Percentiles rank a stretch among this genome's conserved stretches.
Evolutionary conservation across 78 protist genomes (phyloP).

Genomic region (Tieghemostelium lacteum): DNA sequence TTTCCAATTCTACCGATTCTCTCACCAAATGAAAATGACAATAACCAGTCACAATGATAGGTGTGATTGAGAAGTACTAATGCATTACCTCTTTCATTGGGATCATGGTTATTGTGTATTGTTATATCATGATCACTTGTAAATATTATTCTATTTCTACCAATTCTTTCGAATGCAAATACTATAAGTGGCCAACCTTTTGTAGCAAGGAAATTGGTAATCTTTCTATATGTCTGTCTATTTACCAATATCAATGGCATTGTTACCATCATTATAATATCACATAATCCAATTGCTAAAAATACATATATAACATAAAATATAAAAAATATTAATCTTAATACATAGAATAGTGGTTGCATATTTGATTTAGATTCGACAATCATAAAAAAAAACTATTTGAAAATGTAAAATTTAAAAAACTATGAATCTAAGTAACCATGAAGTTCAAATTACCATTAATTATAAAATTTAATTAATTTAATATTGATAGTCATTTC

Average conservation of each 20-base stretch:
- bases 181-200: constrained; percentile 72
- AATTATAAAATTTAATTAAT: no score
- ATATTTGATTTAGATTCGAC: no score
- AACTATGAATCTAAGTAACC: no score
- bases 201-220: constrained; percentile 28
- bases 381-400: no score
- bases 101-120: neutral
- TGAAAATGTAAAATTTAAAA: no score
- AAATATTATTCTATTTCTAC: constrained; percentile 45
- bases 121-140: constrained; percentile 69
- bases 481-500: no score
- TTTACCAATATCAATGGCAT: constrained; percentile 34
- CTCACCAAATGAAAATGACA: constrained; percentile 62
- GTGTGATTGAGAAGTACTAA: constrained; percentile 48
- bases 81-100: constrained; percentile 19
- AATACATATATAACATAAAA: constrained; percentile 47
- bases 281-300: constrained; percentile 51
- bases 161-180: constrained; percentile 59
- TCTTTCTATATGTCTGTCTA: constrained; percentile 14
- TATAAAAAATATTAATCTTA: no score
- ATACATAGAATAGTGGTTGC: no score
- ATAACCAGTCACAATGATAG: constrained; percentile 59
- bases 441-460: no score
- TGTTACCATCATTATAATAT: constrained; percentile 39
- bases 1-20: constrained; percentile 58